These are phyloP conservation scores for Samsoniella hepiali DNA, from an alignment of 2,329 filamentous ascomycete species.

Conservation along the genomic window DNA sequence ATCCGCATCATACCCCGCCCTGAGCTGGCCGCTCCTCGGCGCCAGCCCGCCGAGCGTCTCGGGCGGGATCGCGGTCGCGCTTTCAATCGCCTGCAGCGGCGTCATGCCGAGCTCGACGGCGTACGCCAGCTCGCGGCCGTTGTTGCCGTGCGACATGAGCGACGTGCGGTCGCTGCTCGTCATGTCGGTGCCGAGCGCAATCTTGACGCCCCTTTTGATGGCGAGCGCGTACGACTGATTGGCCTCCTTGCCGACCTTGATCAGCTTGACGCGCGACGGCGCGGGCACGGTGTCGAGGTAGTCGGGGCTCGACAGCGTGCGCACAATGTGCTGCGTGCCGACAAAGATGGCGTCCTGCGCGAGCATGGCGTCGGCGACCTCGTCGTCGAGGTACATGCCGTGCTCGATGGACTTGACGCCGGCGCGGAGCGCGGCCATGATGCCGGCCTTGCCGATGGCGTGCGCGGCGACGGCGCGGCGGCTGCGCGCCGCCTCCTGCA, in stretches of 20 bases:
- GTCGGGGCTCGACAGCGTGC: constrained; percentile 33
- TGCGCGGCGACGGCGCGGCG: constrained; percentile 42
- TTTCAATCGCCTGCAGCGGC: constrained; percentile 47
- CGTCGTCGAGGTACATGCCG: constrained; percentile 45
- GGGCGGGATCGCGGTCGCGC: constrained; percentile 44
- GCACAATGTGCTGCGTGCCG: constrained; percentile 42
- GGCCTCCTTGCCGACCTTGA: constrained; percentile 35
- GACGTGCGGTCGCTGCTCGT: constrained; percentile 33
- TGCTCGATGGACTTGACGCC: constrained; percentile 48
- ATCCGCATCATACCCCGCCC: constrained; percentile 46
- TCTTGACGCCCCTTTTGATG: constrained; percentile 40
- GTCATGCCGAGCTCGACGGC: constrained; percentile 47
- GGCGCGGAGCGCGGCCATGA: constrained; percentile 42
- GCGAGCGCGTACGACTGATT: constrained; percentile 40
- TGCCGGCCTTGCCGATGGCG: constrained; percentile 45
- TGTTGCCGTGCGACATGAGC: constrained; percentile 37
- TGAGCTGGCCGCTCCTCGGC: constrained; percentile 43
- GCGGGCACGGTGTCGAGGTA: constrained; percentile 31
- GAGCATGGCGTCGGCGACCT: constrained; percentile 42
- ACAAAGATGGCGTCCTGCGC: constrained; percentile 43
- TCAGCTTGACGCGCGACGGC: constrained; percentile 36
- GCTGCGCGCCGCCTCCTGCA: constrained; percentile 40
- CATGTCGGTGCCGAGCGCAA: constrained; percentile 48
- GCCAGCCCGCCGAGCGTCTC: constrained; percentile 44
- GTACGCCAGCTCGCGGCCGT: constrained; percentile 43